Conservation (phyloP, 179 eudicot species). For the Silene coronaria region DNA sequence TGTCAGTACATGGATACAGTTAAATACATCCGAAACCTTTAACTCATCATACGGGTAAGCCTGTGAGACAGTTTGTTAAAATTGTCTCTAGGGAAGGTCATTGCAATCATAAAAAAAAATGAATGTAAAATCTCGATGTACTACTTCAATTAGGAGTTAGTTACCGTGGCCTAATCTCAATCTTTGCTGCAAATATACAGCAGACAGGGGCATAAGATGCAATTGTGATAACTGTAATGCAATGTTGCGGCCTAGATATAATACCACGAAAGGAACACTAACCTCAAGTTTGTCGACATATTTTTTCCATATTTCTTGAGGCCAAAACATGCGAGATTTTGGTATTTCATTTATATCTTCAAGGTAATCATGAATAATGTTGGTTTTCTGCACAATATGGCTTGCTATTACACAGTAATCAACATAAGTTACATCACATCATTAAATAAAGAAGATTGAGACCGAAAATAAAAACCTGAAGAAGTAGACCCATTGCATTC, state of each 20-base stretch:
- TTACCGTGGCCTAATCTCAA: too few relatives aligned
- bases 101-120: too few relatives aligned
- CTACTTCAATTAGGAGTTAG: too few relatives aligned
- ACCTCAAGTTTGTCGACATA: constrained; percentile 88
- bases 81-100: too few relatives aligned
- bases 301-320: constrained; percentile 84
- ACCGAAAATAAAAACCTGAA: constrained; percentile 54
- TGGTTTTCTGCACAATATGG: constrained; percentile 56
- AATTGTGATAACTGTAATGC: too few relatives aligned
- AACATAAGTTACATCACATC: neutral
- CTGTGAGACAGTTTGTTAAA: too few relatives aligned
- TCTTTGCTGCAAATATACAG: neutral
- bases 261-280: neutral
- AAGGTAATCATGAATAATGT: constrained; percentile 81
- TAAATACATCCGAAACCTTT: too few relatives aligned
- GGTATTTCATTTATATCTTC: constrained; percentile 97
- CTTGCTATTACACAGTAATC: neutral
- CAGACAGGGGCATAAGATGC: too few relatives aligned
- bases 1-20: too few relatives aligned
- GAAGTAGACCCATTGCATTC: constrained; percentile 89
- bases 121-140: too few relatives aligned
- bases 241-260: too few relatives aligned
- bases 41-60: too few relatives aligned
- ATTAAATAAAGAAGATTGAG: neutral
- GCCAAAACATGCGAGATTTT: constrained; percentile 96